Evolutionary conservation across 352 stramenopile genomes (phyloP).

Genomic region (Albugo candida): DNA sequence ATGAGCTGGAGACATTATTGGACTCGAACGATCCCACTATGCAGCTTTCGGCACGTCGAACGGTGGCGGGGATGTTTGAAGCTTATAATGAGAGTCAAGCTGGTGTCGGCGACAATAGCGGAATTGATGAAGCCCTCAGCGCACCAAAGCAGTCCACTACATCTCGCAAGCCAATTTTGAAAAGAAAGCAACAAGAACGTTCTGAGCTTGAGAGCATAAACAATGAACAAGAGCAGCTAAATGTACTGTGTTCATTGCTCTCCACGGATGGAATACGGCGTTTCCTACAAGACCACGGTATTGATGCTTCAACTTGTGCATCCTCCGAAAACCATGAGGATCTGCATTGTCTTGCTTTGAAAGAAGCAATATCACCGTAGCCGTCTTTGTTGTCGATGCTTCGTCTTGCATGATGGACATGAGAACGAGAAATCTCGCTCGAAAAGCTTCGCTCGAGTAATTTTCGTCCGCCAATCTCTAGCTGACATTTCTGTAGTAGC

Average conservation of each 20-base stretch:
- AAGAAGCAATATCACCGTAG: no score
- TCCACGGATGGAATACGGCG: conserved; percentile 49
- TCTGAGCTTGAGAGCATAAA: neutral
- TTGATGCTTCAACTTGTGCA: conserved; percentile 11
- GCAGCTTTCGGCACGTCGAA: conserved; percentile 25
- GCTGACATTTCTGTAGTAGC: no score
- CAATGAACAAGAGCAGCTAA: conserved; percentile 24
- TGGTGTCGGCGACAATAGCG: conserved; percentile 2
- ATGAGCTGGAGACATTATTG: conserved; percentile 41
- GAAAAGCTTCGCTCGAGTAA: no score
- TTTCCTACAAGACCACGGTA: conserved; percentile 38
- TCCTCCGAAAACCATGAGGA: conserved; percentile 29
- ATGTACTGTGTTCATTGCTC: conserved; percentile 65
- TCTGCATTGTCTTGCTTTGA: conserved; percentile 46
- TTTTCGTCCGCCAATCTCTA: no score
- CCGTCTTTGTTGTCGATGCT: neutral
- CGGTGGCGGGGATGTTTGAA: conserved; percentile 38
- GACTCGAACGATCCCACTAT: conserved; percentile 24
- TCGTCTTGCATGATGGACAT: neutral
- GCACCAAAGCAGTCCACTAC: conserved; percentile 1
- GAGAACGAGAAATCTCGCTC: neutral
- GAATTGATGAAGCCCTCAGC: conserved; percentile 21
- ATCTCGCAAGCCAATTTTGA: neutral
- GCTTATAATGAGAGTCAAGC: conserved; percentile 13
- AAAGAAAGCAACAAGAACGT: neutral